Base-by-base conservation (phyloP, 768 basidiomycete species). In the Russula compacta region DNA sequence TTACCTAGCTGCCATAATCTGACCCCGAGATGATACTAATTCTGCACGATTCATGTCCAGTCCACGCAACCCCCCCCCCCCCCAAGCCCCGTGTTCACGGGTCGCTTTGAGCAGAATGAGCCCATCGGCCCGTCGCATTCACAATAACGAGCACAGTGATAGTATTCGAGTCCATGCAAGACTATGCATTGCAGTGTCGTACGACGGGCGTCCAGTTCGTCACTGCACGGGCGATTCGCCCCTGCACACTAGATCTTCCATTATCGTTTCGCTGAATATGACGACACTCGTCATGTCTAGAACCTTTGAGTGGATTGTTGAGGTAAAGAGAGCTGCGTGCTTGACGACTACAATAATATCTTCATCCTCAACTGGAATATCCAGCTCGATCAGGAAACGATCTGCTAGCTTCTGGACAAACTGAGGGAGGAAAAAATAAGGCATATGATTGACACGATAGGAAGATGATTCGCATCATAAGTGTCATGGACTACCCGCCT, bases 381-480 rank as follows among this genome's bases (percentile, higher is more conserved):
- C 86, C 53, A 89, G 70, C 71, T 86, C 83, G 14, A 76, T 74
- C 48, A 90, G 77, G 78, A 92, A 88, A 51, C 75, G 72, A 69
- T 90, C 82, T 0, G 85, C 87, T 3, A 86, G 89, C 73, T 89
- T 89, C 64, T 86, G 83, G 60, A 89, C 82, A 57, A 88, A 81
- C 87, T 88, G 24, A 24, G 33, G 5, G 7, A 29, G 2, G 8
- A 19, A 35, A 32, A 32, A 10, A 17, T 24, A 32, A 56, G 44
- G 36, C n/a, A 17, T 35, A 19, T 21, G 11, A 14, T 29, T 19
- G 15, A 14, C 19, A 17, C 14, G 35, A 21, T n/a, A 6, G 29
- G n/a, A 11, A 17, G 8, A 12, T 17, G 24, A 65, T 69, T 10
- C 6, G 21, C 35, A 56, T 87, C 87, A 89, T 89, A 0, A 86